Base-by-base conservation (phyloP, 768 basidiomycete species). In the Psilocybe sp. region DNA sequence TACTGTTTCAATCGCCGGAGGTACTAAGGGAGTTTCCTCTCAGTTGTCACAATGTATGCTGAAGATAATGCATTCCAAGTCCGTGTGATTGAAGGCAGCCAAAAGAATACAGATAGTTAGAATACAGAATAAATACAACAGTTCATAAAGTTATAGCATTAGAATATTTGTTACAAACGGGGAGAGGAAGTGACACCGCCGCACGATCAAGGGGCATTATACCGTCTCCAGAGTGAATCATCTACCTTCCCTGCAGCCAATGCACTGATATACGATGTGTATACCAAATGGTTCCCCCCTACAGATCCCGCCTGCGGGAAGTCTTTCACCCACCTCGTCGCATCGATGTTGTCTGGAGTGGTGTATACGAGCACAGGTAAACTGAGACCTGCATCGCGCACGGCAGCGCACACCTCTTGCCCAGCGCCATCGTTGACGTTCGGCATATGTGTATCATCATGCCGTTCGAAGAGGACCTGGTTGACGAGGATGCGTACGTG, bases 391-490 rank as follows among this genome's bases (percentile, higher is more conserved):
- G 34, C 13, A 4, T 43, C 41, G 16, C 49, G 49, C 20, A 50
- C 38, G 34, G 43, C 16, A 4, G 49, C 23, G 33, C 36, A 18
- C 20, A 50, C 33, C 16, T 50, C 34, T 15, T 33, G 15, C 5
- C 49, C 49, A 13, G 41, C 49, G 23, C 43, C 18, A 10, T 44
- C 34, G 42, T 50, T 50, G 35, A n/a, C 16, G 18, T 40, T 20
- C 4, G 16, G 49, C 16, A 23, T 14, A 28, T 50, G 49, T 4
- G 49, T n/a, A n/a, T 20, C 13, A 43, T 23, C 20, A 20, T 50
- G 23, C 19, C 49, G 41, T 14, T 50, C 49, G 8, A n/a, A 23
- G 33, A 50, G 49, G 33, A 38, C 15, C 31, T 50, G 49, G 35
- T 50, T 50, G 34, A 18, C 23, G 9, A 50, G 32, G 28, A 50